These are phyloP conservation scores for Zalerion maritima DNA, from an alignment of 495 filamentous ascomycete genomes.

Conservation along the genomic window DNA sequence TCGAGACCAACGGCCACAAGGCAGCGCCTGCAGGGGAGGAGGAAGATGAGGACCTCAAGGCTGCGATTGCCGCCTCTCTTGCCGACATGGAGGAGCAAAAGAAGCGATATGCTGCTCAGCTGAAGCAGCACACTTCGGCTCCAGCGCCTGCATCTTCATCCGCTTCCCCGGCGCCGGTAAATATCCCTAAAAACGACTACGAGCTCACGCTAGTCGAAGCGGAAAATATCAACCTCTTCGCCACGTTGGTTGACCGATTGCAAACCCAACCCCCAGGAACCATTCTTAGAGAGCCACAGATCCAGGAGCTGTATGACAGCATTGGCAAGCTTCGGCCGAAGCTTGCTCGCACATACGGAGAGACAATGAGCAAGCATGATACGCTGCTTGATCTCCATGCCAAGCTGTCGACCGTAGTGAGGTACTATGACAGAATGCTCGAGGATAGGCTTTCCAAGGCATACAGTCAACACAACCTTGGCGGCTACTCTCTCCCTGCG, in stretches of 20 bases:
- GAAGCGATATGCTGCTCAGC: slow-evolving; percentile 62
- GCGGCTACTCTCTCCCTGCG: slow-evolving; percentile 34
- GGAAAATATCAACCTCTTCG: slow-evolving; percentile 94
- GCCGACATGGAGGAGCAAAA: slow-evolving; percentile 98
- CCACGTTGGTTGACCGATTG: slow-evolving; percentile 83
- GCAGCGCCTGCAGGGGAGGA: slow-evolving; percentile 58
- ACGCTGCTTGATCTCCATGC: slow-evolving; percentile 86
- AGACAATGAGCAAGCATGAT: slow-evolving; percentile 99
- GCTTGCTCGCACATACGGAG: slow-evolving; percentile 87
- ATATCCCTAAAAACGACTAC: slow-evolving; percentile 72
- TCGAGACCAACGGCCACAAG: slow-evolving; percentile 27
- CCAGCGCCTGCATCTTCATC: slow-evolving; percentile 20
- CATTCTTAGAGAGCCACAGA: slow-evolving; percentile 88
- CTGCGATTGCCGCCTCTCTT: slow-evolving; percentile 91
- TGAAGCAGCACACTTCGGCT: slow-evolving; percentile 57
- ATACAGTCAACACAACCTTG: slow-evolving; percentile 65
- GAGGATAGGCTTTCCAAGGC: slow-evolving; percentile 88
- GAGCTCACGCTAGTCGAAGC: slow-evolving; percentile 89
- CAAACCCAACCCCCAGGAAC: slow-evolving; percentile 93
- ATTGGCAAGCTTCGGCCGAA: slow-evolving; percentile 87
- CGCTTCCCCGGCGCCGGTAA: slow-evolving; percentile 27
- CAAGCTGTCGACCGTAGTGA: slow-evolving; percentile 89
- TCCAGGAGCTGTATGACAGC: slow-evolving; percentile 94
- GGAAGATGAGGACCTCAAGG: slow-evolving; percentile 86
- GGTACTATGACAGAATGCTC: slow-evolving; percentile 98